phyloP scores from a whole-genome alignment of 202 grass and related monocot species.

The Saccharum hybrid region DNA sequence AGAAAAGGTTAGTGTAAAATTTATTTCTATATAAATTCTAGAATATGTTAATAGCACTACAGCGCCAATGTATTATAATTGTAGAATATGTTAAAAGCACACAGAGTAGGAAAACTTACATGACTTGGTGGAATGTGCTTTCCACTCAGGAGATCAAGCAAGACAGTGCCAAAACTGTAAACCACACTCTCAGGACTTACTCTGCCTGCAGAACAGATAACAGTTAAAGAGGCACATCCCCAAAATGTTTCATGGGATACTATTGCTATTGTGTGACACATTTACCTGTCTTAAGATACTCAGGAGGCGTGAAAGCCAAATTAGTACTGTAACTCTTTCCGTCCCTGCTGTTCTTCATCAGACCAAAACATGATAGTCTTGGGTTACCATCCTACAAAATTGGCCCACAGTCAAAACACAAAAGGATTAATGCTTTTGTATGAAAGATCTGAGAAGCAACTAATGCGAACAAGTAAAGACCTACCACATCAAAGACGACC shows the following conservation, averaged over 20 bases:
- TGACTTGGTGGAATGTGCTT: slow-evolving; percentile 98
- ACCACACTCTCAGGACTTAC: slow-evolving; percentile 85
- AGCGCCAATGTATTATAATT: neutral
- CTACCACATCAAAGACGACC: slow-evolving; percentile 86
- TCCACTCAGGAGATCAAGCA: slow-evolving; percentile 95
- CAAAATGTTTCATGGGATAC: neutral
- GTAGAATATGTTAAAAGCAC: neutral
- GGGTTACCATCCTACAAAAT: slow-evolving; percentile 73
- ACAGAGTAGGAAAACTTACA: slow-evolving; percentile 53
- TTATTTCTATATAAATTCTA: neutral
- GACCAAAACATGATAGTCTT: slow-evolving; percentile 83
- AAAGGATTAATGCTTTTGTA: slow-evolving; percentile 18
- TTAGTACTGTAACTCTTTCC: slow-evolving; percentile 96
- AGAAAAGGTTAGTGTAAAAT: neutral
- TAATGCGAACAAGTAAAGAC: neutral
- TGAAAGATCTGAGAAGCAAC: slow-evolving; percentile 9
- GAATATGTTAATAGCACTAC: neutral
- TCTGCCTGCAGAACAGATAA: slow-evolving; percentile 63
- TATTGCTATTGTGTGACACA: neutral
- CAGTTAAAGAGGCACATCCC: neutral
- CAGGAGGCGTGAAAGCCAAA: slow-evolving; percentile 86
- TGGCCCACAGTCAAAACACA: slow-evolving; percentile 6
- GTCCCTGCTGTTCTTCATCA: slow-evolving; percentile 94
- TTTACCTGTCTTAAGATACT: slow-evolving; percentile 84
- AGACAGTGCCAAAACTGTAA: slow-evolving; percentile 91